Evolutionary conservation across 2,329 filamentous ascomycete species (phyloP).

Genomic region (Lachnellula occidentalis): DNA sequence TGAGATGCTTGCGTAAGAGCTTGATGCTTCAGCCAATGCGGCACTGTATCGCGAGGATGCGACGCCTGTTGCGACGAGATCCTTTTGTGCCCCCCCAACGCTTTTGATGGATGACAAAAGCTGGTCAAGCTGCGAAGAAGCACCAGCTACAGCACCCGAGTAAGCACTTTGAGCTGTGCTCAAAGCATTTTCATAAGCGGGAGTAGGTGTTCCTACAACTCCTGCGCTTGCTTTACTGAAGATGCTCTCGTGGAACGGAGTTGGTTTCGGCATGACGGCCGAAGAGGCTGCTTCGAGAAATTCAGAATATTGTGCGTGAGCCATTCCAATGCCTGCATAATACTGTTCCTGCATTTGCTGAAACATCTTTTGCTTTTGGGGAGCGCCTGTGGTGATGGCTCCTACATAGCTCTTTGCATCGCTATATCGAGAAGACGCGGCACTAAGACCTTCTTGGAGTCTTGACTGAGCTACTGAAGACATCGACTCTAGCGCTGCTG

Average conservation of each 20-base stretch:
- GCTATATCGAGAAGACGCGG: conserved; percentile 66
- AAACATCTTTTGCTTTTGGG: conserved; percentile 47
- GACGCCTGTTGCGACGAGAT: conserved; percentile 33
- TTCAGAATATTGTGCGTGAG: conserved; percentile 72
- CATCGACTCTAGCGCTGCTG: conserved; percentile 48
- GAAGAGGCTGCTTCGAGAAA: conserved; percentile 68
- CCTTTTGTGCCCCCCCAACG: conserved; percentile 29
- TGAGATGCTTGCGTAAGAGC: conserved; percentile 48
- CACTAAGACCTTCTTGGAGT: conserved; percentile 63
- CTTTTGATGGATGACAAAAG: conserved; percentile 37
- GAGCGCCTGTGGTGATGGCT: conserved; percentile 46
- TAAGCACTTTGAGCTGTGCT: conserved; percentile 19
- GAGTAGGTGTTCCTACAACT: conserved; percentile 23
- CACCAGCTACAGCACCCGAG: conserved; percentile 31
- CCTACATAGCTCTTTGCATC: conserved; percentile 62
- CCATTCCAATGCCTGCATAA: conserved; percentile 71
- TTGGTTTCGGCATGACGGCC: conserved; percentile 59
- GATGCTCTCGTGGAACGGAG: conserved; percentile 37
- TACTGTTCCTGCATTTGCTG: conserved; percentile 62
- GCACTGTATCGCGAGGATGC: conserved; percentile 40
- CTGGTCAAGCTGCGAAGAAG: conserved; percentile 36
- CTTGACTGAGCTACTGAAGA: conserved; percentile 65
- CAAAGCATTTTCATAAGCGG: conserved; percentile 19
- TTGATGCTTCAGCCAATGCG: conserved; percentile 39
- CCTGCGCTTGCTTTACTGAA: conserved; percentile 19